A percentile compares a stretch with the other conserved stretches of the same genome.
Evolutionary conservation across 2,329 filamentous ascomycete species (phyloP).

Genomic region (Colletotrichum sp.): DNA sequence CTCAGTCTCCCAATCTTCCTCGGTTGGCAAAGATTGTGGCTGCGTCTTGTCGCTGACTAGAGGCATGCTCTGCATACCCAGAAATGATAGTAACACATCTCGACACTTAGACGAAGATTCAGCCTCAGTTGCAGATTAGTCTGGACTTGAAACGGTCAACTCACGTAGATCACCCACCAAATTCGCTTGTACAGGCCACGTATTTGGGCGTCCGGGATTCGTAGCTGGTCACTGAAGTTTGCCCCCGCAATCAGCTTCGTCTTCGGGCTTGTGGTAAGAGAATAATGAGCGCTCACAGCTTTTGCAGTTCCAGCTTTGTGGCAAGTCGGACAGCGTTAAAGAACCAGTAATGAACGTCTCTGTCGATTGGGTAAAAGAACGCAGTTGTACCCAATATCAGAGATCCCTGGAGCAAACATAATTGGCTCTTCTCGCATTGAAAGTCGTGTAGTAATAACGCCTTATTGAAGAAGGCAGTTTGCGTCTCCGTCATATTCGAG

Average conservation of each 20-base stretch:
- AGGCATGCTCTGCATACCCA: background rate
- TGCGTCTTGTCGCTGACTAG: background rate
- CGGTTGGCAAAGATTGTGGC: background rate
- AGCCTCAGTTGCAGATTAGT: background rate
- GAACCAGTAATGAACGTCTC: background rate
- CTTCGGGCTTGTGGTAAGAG: no score
- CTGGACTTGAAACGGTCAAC: background rate
- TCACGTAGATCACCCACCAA: background rate
- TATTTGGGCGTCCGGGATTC: background rate
- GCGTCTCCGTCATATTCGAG: background rate
- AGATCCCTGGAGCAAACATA: background rate
- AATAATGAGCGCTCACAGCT: background rate
- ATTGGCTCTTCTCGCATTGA: background rate
- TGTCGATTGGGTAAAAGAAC: background rate
- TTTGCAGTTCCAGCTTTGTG: background rate
- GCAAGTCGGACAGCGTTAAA: background rate
- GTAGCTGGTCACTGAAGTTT: background rate
- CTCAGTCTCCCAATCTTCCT: background rate
- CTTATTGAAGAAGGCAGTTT: background rate
- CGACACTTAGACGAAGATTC: rapidly evolving
- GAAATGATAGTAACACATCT: background rate
- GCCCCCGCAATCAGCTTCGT: background rate
- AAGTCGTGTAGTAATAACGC: background rate
- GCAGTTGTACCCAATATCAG: background rate
- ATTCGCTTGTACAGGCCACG: background rate